These are phyloP conservation scores for Secale cereale DNA, from an alignment of 176 grass and related monocot genomes.

Conservation along the genomic window DNA sequence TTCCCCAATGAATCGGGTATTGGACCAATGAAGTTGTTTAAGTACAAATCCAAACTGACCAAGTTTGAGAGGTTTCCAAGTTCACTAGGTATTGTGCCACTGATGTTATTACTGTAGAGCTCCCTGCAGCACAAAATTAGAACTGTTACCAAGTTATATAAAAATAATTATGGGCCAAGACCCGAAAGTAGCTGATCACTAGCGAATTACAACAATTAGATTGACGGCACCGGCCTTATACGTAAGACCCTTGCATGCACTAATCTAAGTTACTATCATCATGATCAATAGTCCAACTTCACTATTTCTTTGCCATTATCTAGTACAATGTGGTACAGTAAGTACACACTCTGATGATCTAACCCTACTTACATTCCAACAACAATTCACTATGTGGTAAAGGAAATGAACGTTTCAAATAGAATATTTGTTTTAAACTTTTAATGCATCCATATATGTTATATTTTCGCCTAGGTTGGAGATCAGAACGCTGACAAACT, in stretches of 20 bases:
- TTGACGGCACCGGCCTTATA: background rate
- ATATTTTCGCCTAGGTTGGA: conserved; percentile 5
- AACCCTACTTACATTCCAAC: background rate
- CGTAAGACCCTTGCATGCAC: background rate
- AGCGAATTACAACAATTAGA: background rate
- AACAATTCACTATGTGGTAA: conserved; percentile 2
- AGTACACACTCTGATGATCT: background rate
- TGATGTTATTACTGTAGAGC: conserved; percentile 94
- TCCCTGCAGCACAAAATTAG: conserved; percentile 57
- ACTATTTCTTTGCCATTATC: background rate
- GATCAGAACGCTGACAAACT: conserved; percentile 6
- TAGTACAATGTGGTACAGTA: background rate
- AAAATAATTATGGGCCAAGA: background rate
- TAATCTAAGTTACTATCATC: background rate
- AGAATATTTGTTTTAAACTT: background rate
- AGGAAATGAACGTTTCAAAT: background rate
- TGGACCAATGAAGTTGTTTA: conserved; percentile 78
- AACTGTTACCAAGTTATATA: background rate
- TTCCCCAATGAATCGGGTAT: conserved; percentile 81
- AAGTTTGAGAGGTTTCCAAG: conserved; percentile 83
- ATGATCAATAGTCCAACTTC: background rate
- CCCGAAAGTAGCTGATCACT: background rate
- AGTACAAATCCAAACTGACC: conserved; percentile 90
- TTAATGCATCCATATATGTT: background rate
- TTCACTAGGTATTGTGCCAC: conserved; percentile 72